Percentiles rank a stretch among this genome's conserved stretches.
Conservation (phyloP, 208 protist species). For the Porcisia deanei region DNA sequence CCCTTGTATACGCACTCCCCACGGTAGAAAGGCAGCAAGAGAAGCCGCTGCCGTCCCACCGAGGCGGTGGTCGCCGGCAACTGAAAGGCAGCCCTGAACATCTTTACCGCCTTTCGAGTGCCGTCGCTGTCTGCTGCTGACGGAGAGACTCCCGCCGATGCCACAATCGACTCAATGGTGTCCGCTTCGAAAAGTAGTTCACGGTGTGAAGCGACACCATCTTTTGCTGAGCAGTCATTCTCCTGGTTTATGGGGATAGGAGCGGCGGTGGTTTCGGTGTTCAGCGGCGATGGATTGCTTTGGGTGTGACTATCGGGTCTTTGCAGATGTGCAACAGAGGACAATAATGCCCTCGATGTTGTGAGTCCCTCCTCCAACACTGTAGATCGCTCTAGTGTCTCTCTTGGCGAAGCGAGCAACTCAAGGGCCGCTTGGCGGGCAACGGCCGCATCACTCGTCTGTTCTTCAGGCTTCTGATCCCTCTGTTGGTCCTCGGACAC, state of each 20-base stretch:
- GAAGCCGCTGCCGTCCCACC: neutral
- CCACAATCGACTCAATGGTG: neutral
- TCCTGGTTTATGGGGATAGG: neutral
- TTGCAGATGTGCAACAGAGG: neutral
- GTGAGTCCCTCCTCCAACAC: neutral
- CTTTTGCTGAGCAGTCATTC: neutral
- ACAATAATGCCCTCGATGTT: neutral
- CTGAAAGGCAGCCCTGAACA: constrained; percentile 34
- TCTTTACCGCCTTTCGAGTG: constrained; percentile 16
- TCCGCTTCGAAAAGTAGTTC: constrained; percentile 33
- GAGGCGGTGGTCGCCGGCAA: constrained; percentile 15
- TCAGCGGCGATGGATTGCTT: neutral
- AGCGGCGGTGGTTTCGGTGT: neutral
- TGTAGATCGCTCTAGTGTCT: neutral
- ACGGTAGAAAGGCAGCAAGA: constrained; percentile 35
- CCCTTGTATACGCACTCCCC: constrained; percentile 38
- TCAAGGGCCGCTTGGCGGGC: constrained; percentile 29
- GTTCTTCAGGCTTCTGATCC: constrained; percentile 17
- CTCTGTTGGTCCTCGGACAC: neutral
- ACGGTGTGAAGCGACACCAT: neutral
- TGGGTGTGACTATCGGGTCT: neutral
- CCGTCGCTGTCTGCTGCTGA: constrained; percentile 9
- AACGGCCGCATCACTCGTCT: constrained; percentile 38
- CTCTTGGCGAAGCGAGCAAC: neutral
- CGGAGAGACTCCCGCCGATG: neutral